Base-by-base conservation (phyloP, 2,329 filamentous ascomycete species). In the Phyllosticta ampelicida region DNA sequence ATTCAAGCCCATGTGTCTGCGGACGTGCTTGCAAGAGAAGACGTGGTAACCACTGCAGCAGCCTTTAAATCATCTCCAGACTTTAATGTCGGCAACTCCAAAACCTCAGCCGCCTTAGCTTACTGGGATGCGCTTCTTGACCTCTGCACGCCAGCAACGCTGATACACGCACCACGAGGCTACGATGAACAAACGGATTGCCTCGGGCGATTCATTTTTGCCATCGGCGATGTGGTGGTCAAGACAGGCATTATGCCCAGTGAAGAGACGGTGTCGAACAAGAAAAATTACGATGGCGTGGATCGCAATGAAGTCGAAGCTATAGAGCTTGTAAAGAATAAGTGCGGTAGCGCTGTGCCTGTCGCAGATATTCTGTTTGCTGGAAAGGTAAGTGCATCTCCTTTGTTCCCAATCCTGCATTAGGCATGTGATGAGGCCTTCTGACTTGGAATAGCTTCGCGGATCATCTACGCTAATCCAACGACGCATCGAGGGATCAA, bases 271-370 rank as follows among this genome's bases (percentile, higher is more conserved):
- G 3, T n/a, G 6, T 16, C 6, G 5, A 62, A 56, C 28, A 23
- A 48, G 44, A 63, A 63, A 6, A 70, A 74, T 61, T 76, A 70
- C 63, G 72, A 73, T 10, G 73, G 69, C 56, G 69, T 70, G 13
- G 74, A 77, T 64, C 66, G 65, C 2, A 77, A 77, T 60, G 74
- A 77, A 58, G 56, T 70, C 1, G 48, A 64, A n/a, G 73, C 71
- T 20, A 66, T 65, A 61, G 55, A 61, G 56, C 30, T 74, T n/a
- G 72, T 68, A 20, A 68, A 63, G 59, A 59, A 54, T 1, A 60
- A 63, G 9, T 54, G 75, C 5, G 60, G 61, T 5, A 61, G 65
- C 29, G 55, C 20, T 26, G 59, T 73, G 5, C 68, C 61, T 61
- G 65, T 74, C 2, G 71, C 74, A 9, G 28, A 49, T 1, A 50